Evolutionary conservation across 176 grass and related monocot species (phyloP), one percentile per base, ranked within the genome.

Genomic region (Chrysopogon serrulatus): DNA sequence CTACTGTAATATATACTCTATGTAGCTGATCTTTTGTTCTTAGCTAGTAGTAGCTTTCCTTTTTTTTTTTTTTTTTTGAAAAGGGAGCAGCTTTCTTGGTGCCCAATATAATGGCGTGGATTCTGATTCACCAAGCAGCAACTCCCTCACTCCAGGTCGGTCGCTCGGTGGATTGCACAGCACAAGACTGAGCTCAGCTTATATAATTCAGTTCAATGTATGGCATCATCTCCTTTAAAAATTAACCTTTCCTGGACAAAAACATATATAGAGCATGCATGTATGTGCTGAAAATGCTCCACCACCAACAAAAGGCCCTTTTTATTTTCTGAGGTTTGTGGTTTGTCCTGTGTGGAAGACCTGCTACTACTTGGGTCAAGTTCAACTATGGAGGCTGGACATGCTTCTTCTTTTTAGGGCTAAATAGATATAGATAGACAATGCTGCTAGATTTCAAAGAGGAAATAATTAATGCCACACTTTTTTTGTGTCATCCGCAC

Each of bases 81-180:
- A n/a, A 59, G 2, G 13, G 28, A 32, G 72, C n/a, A 34, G 19
- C 45, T 34, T 41, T 33, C 49, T 60, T 66, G 34, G 6, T 54
- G 35, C 13, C 45, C 18, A 19, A 51, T 74, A 56, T 75, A 57
- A 67, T 54, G 57, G 45, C 21, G 68, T 81, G 77, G 69, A 34
- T 42, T 68, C 70, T 75, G 85, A 87, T 81, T 87, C 78, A 87
- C 34, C 78, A 35, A 14, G 69, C 77, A 86, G 10, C 57, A 80
- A 23, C 14, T 19, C 35, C 24, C 19, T 23, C 2, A 9, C 71
- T 47, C 15, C 69, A 72, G 56, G 56, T 60, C 18, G 73, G 28
- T 31, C 63, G 6, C 16, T 70, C 43, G 49, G 68, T 79, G 56
- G 54, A 37, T 19, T 31, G 54, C 23, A 31, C 27, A 65, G 17